Evolutionary conservation across 1,139 yeast species (phyloP).

Genomic region (Blastobotrys malaysiensis): DNA sequence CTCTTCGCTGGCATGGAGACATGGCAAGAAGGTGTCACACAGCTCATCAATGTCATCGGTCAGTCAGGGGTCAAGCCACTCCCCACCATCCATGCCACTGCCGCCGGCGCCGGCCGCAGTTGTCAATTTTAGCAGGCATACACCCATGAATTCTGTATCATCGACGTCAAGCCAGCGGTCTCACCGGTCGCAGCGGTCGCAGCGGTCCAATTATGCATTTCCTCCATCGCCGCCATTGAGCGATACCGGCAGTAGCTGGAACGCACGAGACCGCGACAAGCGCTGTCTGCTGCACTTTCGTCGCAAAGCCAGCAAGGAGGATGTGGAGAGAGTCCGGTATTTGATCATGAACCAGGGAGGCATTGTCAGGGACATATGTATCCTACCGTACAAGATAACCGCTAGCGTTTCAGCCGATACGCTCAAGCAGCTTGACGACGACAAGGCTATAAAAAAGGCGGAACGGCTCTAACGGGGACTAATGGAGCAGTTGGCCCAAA

Average conservation of each 20-base stretch:
- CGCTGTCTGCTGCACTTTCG: constrained; percentile 6
- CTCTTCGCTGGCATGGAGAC: background rate
- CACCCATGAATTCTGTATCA: background rate
- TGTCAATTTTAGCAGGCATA: background rate
- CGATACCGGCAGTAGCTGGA: background rate
- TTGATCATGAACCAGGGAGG: constrained; percentile 8
- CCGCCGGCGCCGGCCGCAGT: background rate
- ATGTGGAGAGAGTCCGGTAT: constrained; percentile 7
- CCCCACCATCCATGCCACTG: background rate
- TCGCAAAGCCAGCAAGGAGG: constrained; percentile 7
- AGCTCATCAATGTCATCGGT: background rate
- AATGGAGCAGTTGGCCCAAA: background rate
- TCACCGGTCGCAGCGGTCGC: background rate
- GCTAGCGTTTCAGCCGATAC: constrained; percentile 1
- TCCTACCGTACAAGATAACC: constrained; percentile 10
- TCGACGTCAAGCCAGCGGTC: background rate
- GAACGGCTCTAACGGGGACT: background rate
- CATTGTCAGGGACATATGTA: constrained; percentile 7
- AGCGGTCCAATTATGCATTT: background rate
- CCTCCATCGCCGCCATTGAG: constrained; percentile 1
- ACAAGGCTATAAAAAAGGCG: constrained; percentile 6
- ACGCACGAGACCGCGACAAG: background rate
- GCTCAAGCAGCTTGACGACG: background rate
- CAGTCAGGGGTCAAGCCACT: background rate
- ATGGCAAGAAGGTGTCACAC: background rate